Conservation (phyloP, 306 rosid species). For the Cicer bijugum region DNA sequence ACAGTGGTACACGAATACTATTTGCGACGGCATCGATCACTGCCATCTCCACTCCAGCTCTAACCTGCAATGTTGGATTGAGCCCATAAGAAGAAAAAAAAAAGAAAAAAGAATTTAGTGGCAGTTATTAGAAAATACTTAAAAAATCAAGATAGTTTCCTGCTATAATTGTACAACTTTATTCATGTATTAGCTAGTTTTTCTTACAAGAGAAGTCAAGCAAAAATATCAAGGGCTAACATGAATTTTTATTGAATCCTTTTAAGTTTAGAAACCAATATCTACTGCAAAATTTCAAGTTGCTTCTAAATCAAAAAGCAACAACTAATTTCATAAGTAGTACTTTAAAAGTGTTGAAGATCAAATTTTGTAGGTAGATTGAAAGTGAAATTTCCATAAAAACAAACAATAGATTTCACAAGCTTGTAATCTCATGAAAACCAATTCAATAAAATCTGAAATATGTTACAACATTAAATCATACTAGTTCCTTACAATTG, state of each 20-base stretch:
- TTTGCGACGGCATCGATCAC: slow-evolving; percentile 85
- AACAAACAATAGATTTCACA: background rate
- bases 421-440: background rate
- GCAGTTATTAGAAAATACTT: slow-evolving; percentile 8
- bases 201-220: too few species aligned
- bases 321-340: too few species aligned
- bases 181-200: too few species aligned
- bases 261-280: too few species aligned
- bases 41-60: slow-evolving; percentile 98
- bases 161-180: too few species aligned
- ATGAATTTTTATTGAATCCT: too few species aligned
- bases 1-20: slow-evolving; percentile 77
- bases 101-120: background rate
- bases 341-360: too few species aligned
- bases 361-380: background rate
- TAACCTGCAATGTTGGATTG: slow-evolving; percentile 68
- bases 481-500: background rate
- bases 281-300: too few species aligned
- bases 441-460: background rate
- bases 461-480: background rate
- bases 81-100: background rate
- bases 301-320: too few species aligned
- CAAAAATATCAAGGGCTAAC: too few species aligned
- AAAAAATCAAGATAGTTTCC: background rate
- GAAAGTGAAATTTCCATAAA: background rate